Percentiles rank a stretch among this genome's conserved stretches.
Evolutionary conservation across 2,329 filamentous ascomycete genomes (phyloP).

Genomic region (Calonectria montana): DNA sequence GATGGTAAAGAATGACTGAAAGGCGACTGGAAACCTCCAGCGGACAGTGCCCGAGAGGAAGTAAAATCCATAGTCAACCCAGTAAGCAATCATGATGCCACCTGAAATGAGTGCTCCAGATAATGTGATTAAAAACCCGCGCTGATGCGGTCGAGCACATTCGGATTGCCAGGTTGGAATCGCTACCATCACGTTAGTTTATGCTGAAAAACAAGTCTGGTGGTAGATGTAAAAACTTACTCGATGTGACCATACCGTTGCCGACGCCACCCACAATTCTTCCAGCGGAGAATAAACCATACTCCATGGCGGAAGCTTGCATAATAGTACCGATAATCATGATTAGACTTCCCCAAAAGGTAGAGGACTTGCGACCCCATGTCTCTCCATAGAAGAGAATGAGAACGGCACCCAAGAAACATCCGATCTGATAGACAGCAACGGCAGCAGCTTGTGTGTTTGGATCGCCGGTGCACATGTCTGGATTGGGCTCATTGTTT

Average conservation of each 20-base stretch:
- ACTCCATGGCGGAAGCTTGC: background rate
- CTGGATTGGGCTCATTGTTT: background rate
- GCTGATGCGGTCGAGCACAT: background rate
- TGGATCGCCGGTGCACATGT: background rate
- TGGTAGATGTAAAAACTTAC: background rate
- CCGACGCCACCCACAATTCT: background rate
- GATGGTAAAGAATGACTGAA: background rate
- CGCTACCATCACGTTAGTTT: background rate
- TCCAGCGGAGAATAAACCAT: background rate
- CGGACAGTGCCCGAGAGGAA: background rate
- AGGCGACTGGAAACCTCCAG: background rate
- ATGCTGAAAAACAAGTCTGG: no score
- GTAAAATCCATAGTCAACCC: background rate
- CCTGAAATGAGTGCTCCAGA: background rate
- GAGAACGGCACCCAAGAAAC: slow-evolving; percentile 40
- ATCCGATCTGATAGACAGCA: background rate
- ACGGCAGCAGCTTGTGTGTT: background rate
- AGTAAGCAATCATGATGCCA: background rate
- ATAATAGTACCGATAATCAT: slow-evolving; percentile 46
- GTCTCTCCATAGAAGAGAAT: slow-evolving; percentile 45
- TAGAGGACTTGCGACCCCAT: slow-evolving; percentile 46
- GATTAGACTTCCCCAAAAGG: slow-evolving; percentile 46
- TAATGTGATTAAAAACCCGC: background rate
- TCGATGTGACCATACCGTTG: background rate
- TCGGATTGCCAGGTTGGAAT: background rate